These are phyloP conservation scores for Berkeleyomyces basicola DNA, from an alignment of 2,329 filamentous ascomycete species.

Conservation along the genomic window DNA sequence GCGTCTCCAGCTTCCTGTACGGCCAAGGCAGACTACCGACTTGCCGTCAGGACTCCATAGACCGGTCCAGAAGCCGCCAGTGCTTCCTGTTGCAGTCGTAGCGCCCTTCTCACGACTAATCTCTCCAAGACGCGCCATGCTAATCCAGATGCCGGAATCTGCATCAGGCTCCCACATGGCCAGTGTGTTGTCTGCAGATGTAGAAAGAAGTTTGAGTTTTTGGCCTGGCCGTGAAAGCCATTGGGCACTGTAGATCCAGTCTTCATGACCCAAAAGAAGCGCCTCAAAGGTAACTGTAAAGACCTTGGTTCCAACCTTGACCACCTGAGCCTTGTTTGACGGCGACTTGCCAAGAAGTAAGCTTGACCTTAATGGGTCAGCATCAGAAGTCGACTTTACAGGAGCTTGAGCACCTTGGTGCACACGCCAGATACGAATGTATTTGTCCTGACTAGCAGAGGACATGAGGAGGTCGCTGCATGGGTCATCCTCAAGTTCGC, in stretches of 20 bases:
- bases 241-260: conserved; percentile 86
- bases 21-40: conserved; percentile 64
- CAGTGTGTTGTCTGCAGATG: conserved; percentile 89
- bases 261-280: conserved; percentile 82
- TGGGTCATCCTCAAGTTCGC: conserved; percentile 23
- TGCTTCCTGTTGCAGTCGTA: conserved; percentile 88
- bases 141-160: conserved; percentile 79
- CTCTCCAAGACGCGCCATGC: conserved; percentile 70
- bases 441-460: conserved; percentile 94
- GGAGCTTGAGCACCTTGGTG: conserved; percentile 52
- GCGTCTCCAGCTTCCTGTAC: conserved; percentile 82
- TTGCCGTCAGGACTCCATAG: conserved; percentile 65
- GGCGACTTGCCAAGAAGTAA: conserved; percentile 53
- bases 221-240: conserved; percentile 40
- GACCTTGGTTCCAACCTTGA: conserved; percentile 43
- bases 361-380: conserved; percentile 40
- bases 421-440: conserved; percentile 83
- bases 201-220: conserved; percentile 60
- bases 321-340: conserved; percentile 75
- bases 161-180: conserved; percentile 82
- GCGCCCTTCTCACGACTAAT: conserved; percentile 91
- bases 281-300: conserved; percentile 88
- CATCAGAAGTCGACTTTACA: conserved; percentile 31
- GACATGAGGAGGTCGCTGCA: conserved; percentile 62
- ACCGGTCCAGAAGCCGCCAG: conserved; percentile 91